A percentile compares a stretch with the other conserved stretches of the same genome.
Evolutionary conservation across 2,329 filamentous ascomycete genomes (phyloP).

Genomic region (Talaromyces verruculosus): DNA sequence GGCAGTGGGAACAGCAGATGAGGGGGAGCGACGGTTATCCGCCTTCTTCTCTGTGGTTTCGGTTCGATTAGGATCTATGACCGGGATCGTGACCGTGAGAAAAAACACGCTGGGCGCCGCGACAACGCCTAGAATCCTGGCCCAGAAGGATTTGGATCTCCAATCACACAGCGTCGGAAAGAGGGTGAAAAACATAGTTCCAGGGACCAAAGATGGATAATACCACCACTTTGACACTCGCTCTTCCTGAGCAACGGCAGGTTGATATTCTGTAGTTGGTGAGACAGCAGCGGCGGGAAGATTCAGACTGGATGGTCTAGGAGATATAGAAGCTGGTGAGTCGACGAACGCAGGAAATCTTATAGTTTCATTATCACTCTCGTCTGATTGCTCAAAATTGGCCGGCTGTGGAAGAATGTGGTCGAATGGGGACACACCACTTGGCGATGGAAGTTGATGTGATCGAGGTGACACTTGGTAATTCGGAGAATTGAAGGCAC

Average conservation of each 20-base stretch:
- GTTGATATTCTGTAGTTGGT: constrained; percentile 21
- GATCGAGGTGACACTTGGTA: constrained; percentile 31
- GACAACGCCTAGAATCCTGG: constrained; percentile 75
- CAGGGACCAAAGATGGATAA: constrained; percentile 67
- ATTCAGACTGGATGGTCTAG: background rate
- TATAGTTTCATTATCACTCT: constrained; percentile 35
- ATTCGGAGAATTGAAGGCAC: constrained; percentile 40
- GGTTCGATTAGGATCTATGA: constrained; percentile 69
- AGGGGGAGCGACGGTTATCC: background rate
- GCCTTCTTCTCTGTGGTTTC: constrained; percentile 42
- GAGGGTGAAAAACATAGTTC: constrained; percentile 68
- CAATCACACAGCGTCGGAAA: constrained; percentile 87
- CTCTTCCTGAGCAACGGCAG: constrained; percentile 45
- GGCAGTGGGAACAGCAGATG: constrained; percentile 31
- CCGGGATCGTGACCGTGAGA: constrained; percentile 84
- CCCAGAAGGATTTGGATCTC: constrained; percentile 78
- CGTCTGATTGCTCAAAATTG: constrained; percentile 18
- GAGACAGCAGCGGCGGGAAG: constrained; percentile 1
- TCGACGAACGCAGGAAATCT: constrained; percentile 72
- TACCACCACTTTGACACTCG: constrained; percentile 74
- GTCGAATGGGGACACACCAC: constrained; percentile 33
- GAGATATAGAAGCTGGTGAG: constrained; percentile 15
- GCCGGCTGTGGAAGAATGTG: constrained; percentile 21
- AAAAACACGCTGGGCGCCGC: constrained; percentile 90
- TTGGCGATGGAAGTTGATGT: constrained; percentile 26